Evolutionary conservation across 805 yeast genomes (phyloP).

Genomic region (Gaillardinia entomophila): DNA sequence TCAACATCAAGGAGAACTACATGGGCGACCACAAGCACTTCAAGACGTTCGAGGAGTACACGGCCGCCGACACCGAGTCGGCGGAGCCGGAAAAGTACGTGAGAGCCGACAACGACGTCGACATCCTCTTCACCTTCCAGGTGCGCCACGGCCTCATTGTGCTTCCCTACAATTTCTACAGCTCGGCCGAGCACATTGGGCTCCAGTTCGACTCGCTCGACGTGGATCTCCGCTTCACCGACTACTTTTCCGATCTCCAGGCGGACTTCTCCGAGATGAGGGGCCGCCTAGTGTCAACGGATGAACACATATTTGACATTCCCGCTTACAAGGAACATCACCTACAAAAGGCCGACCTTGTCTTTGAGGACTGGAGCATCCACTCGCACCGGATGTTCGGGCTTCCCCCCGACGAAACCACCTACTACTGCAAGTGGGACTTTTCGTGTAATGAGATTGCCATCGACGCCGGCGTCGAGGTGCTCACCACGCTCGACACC

Average conservation of each 20-base stretch:
- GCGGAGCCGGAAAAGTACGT: slow-evolving; percentile 16
- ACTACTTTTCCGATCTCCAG: slow-evolving; percentile 90
- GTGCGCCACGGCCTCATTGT: slow-evolving; percentile 66
- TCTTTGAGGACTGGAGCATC: slow-evolving; percentile 53
- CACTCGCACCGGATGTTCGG: slow-evolving; percentile 95
- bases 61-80: slow-evolving; percentile 8
- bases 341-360: slow-evolving; percentile 34
- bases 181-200: slow-evolving; percentile 54
- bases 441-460: slow-evolving; percentile 57
- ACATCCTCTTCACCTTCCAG: slow-evolving; percentile 66
- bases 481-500: slow-evolving; percentile 37
- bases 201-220: slow-evolving; percentile 61
- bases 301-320: slow-evolving; percentile 19
- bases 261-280: slow-evolving; percentile 56
- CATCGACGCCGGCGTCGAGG: slow-evolving; percentile 45
- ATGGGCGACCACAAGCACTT: slow-evolving; percentile 85
- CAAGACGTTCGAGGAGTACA: slow-evolving; percentile 80
- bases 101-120: slow-evolving; percentile 66
- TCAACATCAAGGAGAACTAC: slow-evolving; percentile 78
- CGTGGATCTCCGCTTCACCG: slow-evolving; percentile 79
- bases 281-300: slow-evolving; percentile 13
- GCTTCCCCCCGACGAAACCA: slow-evolving; percentile 79
- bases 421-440: slow-evolving; percentile 90
- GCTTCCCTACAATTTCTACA: slow-evolving; percentile 69
- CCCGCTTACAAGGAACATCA: slow-evolving; percentile 14